Percentiles rank a stretch among this genome's conserved stretches.
These are phyloP conservation scores for Circinella umbellata DNA, from an alignment of 371 early-diverging fungal genomes.

Conservation along the genomic window DNA sequence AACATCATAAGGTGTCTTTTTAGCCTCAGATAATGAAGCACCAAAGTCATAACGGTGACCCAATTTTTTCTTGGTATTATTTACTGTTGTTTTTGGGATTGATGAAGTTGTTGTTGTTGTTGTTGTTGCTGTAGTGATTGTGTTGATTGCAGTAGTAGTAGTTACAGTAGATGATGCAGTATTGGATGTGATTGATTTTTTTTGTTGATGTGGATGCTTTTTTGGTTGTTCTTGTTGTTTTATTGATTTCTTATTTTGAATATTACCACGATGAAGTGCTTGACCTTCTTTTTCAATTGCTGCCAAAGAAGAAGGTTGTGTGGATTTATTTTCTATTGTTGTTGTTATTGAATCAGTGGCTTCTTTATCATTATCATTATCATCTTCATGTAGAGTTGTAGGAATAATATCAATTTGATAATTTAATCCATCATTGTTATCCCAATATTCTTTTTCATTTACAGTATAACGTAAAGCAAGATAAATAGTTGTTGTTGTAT, in stretches of 20 bases:
- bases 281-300: constrained; percentile 3
- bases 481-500: constrained; percentile 20
- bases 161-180: too few species aligned
- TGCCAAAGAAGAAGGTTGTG: background rate
- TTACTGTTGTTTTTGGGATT: background rate
- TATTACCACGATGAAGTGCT: background rate
- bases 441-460: constrained; percentile 75
- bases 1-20: constrained; percentile 14
- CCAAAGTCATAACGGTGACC: constrained; percentile 50
- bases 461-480: constrained; percentile 56
- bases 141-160: background rate
- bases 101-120: background rate
- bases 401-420: constrained; percentile 56
- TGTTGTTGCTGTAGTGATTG: background rate
- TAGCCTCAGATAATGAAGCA: constrained; percentile 41
- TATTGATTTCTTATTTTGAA: background rate
- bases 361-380: constrained; percentile 3
- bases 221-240: background rate
- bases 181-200: background rate
- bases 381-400: background rate
- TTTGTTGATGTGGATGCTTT: constrained; percentile 2
- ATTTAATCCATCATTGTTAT: constrained; percentile 78
- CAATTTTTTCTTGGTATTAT: constrained; percentile 27
- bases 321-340: background rate
- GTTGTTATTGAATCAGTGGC: background rate